Conservation (phyloP, 2,329 filamentous ascomycete genomes). For the Exophiala sp. region DNA sequence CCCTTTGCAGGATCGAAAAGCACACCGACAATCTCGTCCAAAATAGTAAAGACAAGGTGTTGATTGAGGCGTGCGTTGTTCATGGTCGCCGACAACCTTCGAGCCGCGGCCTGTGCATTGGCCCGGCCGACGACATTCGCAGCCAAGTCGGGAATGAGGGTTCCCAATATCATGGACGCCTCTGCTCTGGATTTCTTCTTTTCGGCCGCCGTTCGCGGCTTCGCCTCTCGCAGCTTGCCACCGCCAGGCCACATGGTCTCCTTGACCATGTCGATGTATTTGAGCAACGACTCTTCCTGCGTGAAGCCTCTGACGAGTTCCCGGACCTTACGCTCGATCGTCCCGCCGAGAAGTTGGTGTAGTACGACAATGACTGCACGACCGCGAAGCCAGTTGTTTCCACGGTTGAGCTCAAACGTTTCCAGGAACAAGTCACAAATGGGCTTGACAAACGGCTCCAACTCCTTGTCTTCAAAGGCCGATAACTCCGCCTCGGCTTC, state of each 20-base stretch:
- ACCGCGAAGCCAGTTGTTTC: conserved; percentile 95
- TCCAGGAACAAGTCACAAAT: conserved; percentile 98
- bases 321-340: conserved; percentile 89
- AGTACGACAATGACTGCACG: conserved; percentile 93
- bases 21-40: conserved; percentile 64
- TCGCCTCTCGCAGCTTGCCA: conserved; percentile 42
- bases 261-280: conserved; percentile 67
- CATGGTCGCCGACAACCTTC: conserved; percentile 80
- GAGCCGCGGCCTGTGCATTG: conserved; percentile 84
- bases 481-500: conserved; percentile 93
- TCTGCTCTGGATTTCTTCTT: conserved; percentile 77
- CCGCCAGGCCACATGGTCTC: conserved; percentile 70
- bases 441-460: conserved; percentile 94
- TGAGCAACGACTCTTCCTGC: conserved; percentile 70
- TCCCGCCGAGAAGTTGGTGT: conserved; percentile 90
- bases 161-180: conserved; percentile 81
- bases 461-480: conserved; percentile 81
- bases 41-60: conserved; percentile 63
- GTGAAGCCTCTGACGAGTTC: conserved; percentile 70
- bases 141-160: conserved; percentile 82
- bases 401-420: conserved; percentile 86
- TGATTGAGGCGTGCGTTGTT: conserved; percentile 86
- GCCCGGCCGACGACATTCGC: conserved; percentile 86
- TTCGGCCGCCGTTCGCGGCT: conserved; percentile 61
- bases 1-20: conserved; percentile 47